These are phyloP conservation scores for Blepharisma stoltei DNA, from an alignment of 73 alveolate genomes.

Conservation along the genomic window DNA sequence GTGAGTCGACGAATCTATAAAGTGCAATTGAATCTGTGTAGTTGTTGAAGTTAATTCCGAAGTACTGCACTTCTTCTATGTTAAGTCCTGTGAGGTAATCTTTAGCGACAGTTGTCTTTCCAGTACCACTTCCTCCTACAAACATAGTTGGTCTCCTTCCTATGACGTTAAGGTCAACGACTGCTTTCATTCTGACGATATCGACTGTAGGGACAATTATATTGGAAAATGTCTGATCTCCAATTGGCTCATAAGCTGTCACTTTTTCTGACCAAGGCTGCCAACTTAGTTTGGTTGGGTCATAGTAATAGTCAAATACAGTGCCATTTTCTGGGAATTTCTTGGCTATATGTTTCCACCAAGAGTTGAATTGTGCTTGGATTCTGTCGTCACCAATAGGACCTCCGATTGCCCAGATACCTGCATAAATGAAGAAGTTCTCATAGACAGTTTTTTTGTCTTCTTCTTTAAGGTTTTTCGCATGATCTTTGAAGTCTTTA, in stretches of 20 bases:
- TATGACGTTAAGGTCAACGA: slow-evolving; percentile 75
- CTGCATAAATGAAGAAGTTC: slow-evolving; percentile 90
- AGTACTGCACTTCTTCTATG: slow-evolving; percentile 68
- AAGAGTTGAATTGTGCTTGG: slow-evolving; percentile 78
- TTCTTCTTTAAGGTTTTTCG: slow-evolving; percentile 38
- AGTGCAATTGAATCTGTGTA: slow-evolving; percentile 95
- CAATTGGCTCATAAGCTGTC: slow-evolving; percentile 75
- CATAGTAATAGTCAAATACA: slow-evolving; percentile 87
- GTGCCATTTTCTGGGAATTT: slow-evolving; percentile 95
- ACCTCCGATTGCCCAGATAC: slow-evolving; percentile 98
- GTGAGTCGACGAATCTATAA: slow-evolving; percentile 87
- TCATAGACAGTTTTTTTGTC: slow-evolving; percentile 81
- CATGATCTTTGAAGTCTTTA: slow-evolving; percentile 21
- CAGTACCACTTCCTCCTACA: slow-evolving; percentile 99
- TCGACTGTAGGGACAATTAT: slow-evolving; percentile 95
- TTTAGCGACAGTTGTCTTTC: slow-evolving; percentile 98
- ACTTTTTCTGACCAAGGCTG: slow-evolving; percentile 87
- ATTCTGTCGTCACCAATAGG: slow-evolving; percentile 74
- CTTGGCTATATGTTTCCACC: slow-evolving; percentile 81
- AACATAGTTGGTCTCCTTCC: slow-evolving; percentile 91
- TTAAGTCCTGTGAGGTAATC: slow-evolving; percentile 89
- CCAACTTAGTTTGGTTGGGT: slow-evolving; percentile 81
- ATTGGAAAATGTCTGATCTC: slow-evolving; percentile 85
- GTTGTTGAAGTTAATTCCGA: slow-evolving; percentile 92
- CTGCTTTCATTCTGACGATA: slow-evolving; percentile 83